phyloP scores from a whole-genome alignment of 2,329 filamentous ascomycete species.

The Delphinella strobiligena region DNA sequence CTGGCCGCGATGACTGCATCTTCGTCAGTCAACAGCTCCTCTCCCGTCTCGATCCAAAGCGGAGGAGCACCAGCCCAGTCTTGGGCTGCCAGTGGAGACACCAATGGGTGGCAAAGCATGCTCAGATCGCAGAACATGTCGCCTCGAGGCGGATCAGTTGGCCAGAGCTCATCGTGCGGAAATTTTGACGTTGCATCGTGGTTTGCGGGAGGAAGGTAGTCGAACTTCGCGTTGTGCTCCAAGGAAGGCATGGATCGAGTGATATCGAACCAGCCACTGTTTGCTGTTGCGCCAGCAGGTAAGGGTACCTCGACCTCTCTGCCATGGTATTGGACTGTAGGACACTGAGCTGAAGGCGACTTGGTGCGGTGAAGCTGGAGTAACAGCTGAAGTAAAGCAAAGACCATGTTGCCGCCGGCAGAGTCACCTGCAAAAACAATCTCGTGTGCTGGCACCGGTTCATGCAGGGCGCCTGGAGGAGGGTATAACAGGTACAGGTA shows the following conservation, averaged over 20 bases:
- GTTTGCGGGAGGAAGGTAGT: conserved; percentile 47
- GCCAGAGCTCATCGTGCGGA: conserved; percentile 39
- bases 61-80: conserved; percentile 55
- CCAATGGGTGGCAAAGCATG: conserved; percentile 51
- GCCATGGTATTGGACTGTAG: conserved; percentile 50
- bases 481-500: conserved; percentile 66
- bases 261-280: conserved; percentile 62
- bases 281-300: conserved; percentile 51
- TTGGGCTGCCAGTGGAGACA: conserved; percentile 44
- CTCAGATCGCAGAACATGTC: conserved; percentile 35
- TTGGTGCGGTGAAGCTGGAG: conserved; percentile 45
- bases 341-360: conserved; percentile 26
- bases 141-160: conserved; percentile 31
- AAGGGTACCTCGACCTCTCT: conserved; percentile 46
- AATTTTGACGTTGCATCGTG: conserved; percentile 21
- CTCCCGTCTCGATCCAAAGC: conserved; percentile 55
- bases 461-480: conserved; percentile 53
- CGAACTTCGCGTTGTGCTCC: conserved; percentile 40
- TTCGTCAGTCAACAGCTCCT: conserved; percentile 63
- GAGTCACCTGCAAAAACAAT: conserved; percentile 65
- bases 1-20: conserved; percentile 46
- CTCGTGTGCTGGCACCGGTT: conserved; percentile 49
- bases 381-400: conserved; percentile 56
- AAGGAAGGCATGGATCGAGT: conserved; percentile 50
- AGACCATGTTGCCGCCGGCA: conserved; percentile 59